A percentile compares a stretch with the other conserved stretches of the same genome.
These are phyloP conservation scores for Hymenotorrendiella dingleyae DNA, from an alignment of 2,329 filamentous ascomycete genomes.

Conservation along the genomic window DNA sequence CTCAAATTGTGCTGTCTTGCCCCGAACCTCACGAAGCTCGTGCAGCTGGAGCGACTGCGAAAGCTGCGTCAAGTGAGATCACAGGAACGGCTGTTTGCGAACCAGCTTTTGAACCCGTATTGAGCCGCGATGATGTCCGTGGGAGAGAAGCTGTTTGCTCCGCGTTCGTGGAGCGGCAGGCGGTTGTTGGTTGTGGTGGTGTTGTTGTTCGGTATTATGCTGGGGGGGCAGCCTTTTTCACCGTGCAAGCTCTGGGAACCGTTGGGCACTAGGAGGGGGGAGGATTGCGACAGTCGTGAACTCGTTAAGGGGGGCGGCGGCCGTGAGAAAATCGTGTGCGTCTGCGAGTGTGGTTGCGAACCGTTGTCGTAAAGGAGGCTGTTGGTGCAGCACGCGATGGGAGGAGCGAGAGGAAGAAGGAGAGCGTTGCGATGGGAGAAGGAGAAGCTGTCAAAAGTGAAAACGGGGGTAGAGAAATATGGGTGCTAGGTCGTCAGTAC, in stretches of 20 bases:
- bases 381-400: no score
- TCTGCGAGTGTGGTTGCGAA: conserved; percentile 2
- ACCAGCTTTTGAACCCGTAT: conserved; percentile 9
- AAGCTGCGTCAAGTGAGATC: conserved; percentile 9
- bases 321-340: background rate
- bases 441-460: background rate
- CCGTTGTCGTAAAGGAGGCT: conserved; percentile 1
- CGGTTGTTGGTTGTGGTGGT: background rate
- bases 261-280: background rate
- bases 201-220: conserved; percentile 16
- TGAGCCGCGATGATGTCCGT: conserved; percentile 2
- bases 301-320: conserved; percentile 1
- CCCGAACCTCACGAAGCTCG: conserved; percentile 21
- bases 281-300: conserved; percentile 1
- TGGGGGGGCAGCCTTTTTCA: conserved; percentile 12
- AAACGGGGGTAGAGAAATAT: no score
- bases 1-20: conserved; percentile 23
- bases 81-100: conserved; percentile 6
- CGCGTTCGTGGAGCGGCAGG: background rate
- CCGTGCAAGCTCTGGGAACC: conserved; percentile 5
- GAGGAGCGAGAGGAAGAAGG: background rate
- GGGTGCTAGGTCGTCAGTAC: no score
- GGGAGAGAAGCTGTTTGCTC: background rate
- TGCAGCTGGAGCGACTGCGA: conserved; percentile 14
- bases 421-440: background rate